A percentile compares a stretch with the other conserved stretches of the same genome.
Evolutionary conservation across 169 alveolate genomes (phyloP).

Genomic region (Blepharisma undulans): DNA sequence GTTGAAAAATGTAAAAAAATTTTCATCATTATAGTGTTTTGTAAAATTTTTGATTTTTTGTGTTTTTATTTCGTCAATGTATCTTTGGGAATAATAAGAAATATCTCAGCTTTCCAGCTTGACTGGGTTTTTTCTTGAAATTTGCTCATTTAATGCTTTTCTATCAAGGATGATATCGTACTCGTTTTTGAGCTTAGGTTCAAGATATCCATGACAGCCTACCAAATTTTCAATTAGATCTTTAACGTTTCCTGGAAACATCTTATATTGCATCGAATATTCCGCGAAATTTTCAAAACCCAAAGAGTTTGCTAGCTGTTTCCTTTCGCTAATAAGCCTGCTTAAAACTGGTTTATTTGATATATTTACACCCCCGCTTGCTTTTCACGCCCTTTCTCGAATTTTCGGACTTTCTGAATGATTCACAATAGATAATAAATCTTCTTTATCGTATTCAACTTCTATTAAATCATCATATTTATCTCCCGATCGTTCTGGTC

Average conservation of each 20-base stretch:
- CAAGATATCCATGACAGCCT: not conserved
- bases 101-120: slow-evolving; percentile 18
- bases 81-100: not conserved
- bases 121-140: slow-evolving; percentile 22
- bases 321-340: not conserved
- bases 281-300: slow-evolving; percentile 20
- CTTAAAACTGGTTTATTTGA: not conserved
- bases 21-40: not conserved
- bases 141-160: slow-evolving; percentile 10
- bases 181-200: slow-evolving; percentile 28
- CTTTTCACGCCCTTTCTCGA: not conserved
- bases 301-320: not conserved
- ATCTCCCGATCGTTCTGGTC: slow-evolving; percentile 30
- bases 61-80: not conserved
- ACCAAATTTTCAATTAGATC: not conserved
- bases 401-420: not conserved
- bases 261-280: not conserved
- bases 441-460: not conserved
- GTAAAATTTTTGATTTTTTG: not conserved
- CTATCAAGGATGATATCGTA: not conserved
- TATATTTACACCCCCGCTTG: not conserved
- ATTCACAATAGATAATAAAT: not conserved
- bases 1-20: slow-evolving; percentile 27
- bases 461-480: not conserved
- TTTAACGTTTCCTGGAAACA: not conserved